phyloP scores from a whole-genome alignment of 2,329 filamentous ascomycete genomes.

The Talaromyces sp. region DNA sequence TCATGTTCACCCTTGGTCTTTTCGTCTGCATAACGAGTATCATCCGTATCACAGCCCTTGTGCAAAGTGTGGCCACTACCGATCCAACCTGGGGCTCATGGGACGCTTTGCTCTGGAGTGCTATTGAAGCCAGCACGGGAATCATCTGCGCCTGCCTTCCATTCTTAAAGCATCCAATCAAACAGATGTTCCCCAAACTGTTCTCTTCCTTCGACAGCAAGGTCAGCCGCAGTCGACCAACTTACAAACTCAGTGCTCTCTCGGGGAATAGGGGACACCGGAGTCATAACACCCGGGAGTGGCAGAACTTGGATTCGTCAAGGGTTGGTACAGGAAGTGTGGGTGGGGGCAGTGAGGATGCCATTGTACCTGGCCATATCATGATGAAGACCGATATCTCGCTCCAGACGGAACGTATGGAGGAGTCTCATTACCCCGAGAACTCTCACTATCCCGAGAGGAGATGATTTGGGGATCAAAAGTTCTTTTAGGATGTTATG shows the following conservation, averaged over 20 bases:
- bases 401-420: conserved; percentile 13
- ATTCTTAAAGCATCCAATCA: conserved; percentile 21
- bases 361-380: conserved; percentile 15
- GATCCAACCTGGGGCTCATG: conserved; percentile 19
- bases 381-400: conserved; percentile 17
- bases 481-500: neutral
- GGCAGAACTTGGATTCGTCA: neutral
- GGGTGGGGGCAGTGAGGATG: conserved; percentile 12
- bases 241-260: conserved; percentile 15
- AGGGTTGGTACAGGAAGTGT: neutral
- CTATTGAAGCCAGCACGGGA: conserved; percentile 21
- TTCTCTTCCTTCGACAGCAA: conserved; percentile 17
- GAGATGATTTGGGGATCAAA: neutral
- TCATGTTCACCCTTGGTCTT: conserved; percentile 47
- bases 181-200: conserved; percentile 18
- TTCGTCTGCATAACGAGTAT: conserved; percentile 51
- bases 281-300: conserved; percentile 1
- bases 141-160: conserved; percentile 23
- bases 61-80: conserved; percentile 12
- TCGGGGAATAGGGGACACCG: conserved; percentile 7
- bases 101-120: conserved; percentile 20
- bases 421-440: neutral
- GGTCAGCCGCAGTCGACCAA: conserved; percentile 10
- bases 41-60: conserved; percentile 36
- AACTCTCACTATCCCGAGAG: neutral